phyloP scores from a whole-genome alignment of 2,329 filamentous ascomycete genomes.

The Amauroascus verrucosus region DNA sequence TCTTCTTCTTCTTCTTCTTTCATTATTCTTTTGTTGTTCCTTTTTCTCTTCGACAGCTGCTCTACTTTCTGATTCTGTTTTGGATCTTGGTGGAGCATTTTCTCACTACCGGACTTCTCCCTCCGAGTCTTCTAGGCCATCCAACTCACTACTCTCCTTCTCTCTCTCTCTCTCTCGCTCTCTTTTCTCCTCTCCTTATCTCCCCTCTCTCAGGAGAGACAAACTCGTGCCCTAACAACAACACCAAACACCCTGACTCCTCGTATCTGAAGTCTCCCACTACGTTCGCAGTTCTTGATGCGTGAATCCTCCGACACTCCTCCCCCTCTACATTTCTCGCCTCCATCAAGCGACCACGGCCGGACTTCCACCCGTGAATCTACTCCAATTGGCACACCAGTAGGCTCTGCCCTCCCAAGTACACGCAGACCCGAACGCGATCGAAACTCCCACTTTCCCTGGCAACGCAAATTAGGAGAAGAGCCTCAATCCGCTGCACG shows the following conservation, averaged over 20 bases:
- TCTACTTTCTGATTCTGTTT: not conserved
- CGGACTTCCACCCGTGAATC: constrained; percentile 43
- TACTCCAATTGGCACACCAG: constrained; percentile 40
- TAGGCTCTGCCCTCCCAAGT: constrained; percentile 38
- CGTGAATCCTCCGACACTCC: constrained; percentile 43
- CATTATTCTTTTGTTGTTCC: not conserved
- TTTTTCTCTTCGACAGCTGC: not conserved
- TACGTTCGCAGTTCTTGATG: constrained; percentile 32
- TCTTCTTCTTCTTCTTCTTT: not conserved
- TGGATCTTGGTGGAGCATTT: constrained; percentile 5
- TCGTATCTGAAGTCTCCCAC: not conserved
- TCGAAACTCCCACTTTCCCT: constrained; percentile 34
- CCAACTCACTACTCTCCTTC: not conserved
- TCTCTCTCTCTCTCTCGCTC: not conserved
- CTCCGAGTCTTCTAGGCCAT: not conserved
- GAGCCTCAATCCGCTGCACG: not conserved
- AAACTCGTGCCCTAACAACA: not conserved
- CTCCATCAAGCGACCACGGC: constrained; percentile 38
- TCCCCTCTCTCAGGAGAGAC: not conserved
- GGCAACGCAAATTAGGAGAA: constrained; percentile 27
- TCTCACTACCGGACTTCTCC: not conserved
- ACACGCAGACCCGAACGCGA: constrained; percentile 36
- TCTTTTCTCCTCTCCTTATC: not conserved
- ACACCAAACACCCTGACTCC: not conserved
- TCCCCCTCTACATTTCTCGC: constrained; percentile 44